phyloP scores from a whole-genome alignment of 1,284 basidiomycete species.

The Irpex sp. region DNA sequence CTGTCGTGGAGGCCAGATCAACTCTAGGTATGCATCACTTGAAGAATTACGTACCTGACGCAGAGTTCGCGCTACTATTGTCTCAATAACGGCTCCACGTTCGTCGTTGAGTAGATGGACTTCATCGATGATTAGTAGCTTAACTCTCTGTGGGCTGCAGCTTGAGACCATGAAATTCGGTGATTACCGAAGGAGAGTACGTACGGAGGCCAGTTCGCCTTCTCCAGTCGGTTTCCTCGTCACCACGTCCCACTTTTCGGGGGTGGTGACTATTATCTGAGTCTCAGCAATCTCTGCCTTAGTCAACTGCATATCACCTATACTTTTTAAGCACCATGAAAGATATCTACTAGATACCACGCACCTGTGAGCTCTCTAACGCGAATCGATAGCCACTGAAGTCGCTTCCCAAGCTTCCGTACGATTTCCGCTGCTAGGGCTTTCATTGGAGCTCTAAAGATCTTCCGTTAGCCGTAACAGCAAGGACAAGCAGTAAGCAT shows the following conservation, averaged over 20 bases:
- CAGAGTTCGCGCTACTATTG: constrained; percentile 94
- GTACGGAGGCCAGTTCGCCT: constrained; percentile 88
- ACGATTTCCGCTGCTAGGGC: constrained; percentile 96
- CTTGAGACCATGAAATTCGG: background rate
- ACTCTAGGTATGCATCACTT: background rate
- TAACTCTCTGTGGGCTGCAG: constrained; percentile 67
- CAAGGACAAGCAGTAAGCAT: background rate
- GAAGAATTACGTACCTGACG: constrained; percentile 58
- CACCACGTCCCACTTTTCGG: constrained; percentile 99
- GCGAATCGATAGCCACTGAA: constrained; percentile 86
- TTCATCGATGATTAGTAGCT: constrained; percentile 97
- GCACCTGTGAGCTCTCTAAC: constrained; percentile 90
- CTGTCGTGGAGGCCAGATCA: constrained; percentile 32
- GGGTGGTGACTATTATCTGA: constrained; percentile 98
- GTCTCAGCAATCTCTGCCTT: constrained; percentile 93
- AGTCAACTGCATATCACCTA: constrained; percentile 98
- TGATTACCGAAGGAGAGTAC: constrained; percentile 20
- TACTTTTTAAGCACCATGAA: background rate
- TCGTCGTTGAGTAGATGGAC: constrained; percentile 98
- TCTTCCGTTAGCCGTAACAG: background rate
- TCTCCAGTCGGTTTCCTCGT: constrained; percentile 97
- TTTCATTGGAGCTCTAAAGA: constrained; percentile 90
- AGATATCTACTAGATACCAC: constrained; percentile 5
- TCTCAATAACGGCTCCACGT: constrained; percentile 97
- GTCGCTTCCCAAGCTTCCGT: constrained; percentile 85